Base-by-base conservation (phyloP, 192 early-diverging fungal genomes). In the Gigaspora rosea region DNA sequence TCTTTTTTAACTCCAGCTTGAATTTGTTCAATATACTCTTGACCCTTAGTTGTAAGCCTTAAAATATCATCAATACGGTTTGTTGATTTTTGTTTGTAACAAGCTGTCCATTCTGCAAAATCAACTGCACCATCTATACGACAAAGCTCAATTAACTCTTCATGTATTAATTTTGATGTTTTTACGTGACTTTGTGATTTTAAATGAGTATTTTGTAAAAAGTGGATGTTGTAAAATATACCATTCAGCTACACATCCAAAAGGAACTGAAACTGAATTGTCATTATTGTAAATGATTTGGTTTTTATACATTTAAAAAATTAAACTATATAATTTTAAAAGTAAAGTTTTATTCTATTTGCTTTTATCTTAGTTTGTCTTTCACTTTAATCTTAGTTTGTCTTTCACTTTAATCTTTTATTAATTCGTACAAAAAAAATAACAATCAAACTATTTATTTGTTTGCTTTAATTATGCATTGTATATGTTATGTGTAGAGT, bases 141-240 rank as follows among this genome's bases (percentile, higher is more conserved):
- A 68, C 15, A 3, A 49, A 68, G 8, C 3, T 33, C 32, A 47
- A 68, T 68, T n/a, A 68, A 8, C 4, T 49, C 36, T 49, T 68
- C 6, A 27, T 27, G 27, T 27, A 47, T 46, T 68, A 46, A 46
- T 15, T 18, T 4, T 1, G 13, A 7, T 27, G 22, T 49, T 20
- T 47, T 2, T 41, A 46, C 11, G 13, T 41, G 32, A 46, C 65
- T 35, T 66, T 66, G 64, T 3, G 7, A 67, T n/a, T 41, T 67
- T 48, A 67, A 41, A 20, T 35, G 22, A 7, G 36, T 49, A 68
- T 68, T 47, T 68, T 49, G 0, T 68, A 22, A 68, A 68, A 12
- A 68, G 36, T n/a, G 66, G 36, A 68, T 47, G 66, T 16, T 68
- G 36, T 68, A 68, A 46, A 47, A 68, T 47, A 41, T 68, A 68